Conservation (phyloP, 1,284 basidiomycete species). For the Pseudozyma thailandica region DNA sequence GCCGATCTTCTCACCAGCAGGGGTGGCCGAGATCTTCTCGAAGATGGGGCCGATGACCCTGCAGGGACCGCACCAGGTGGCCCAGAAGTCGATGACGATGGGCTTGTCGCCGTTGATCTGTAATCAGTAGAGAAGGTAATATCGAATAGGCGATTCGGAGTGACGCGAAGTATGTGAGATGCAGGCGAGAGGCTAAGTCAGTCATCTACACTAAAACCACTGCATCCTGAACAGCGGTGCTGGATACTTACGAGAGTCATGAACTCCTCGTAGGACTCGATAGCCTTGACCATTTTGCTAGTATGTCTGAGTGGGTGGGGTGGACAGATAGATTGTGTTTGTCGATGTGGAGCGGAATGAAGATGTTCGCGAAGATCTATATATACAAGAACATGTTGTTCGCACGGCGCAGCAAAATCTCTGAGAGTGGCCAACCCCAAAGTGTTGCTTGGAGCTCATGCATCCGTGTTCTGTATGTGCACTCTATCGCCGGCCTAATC, state of each 20-base stretch:
- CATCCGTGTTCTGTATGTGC: too few species aligned
- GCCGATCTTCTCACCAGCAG: constrained; percentile 70
- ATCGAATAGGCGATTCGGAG: neutral
- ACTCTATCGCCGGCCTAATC: neutral
- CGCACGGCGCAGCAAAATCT: neutral
- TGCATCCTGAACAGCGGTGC: neutral
- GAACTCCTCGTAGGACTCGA: constrained; percentile 74
- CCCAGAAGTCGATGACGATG: constrained; percentile 67
- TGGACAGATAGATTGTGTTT: neutral
- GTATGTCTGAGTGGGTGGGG: neutral
- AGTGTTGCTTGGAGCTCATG: neutral
- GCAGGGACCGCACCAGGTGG: constrained; percentile 72
- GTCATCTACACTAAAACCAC: neutral
- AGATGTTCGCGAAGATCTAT: neutral
- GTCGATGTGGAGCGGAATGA: neutral
- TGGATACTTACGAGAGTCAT: constrained; percentile 70
- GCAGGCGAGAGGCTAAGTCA: neutral
- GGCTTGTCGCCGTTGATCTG: constrained; percentile 72
- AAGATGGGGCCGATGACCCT: constrained; percentile 81
- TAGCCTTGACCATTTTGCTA: constrained; percentile 70
- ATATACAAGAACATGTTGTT: neutral
- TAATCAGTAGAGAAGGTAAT: neutral
- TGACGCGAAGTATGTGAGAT: neutral
- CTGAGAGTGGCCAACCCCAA: neutral
- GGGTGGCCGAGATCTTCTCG: constrained; percentile 74